Conservation (phyloP, 495 filamentous ascomycete genomes). For the Aspergillus biplanus region DNA sequence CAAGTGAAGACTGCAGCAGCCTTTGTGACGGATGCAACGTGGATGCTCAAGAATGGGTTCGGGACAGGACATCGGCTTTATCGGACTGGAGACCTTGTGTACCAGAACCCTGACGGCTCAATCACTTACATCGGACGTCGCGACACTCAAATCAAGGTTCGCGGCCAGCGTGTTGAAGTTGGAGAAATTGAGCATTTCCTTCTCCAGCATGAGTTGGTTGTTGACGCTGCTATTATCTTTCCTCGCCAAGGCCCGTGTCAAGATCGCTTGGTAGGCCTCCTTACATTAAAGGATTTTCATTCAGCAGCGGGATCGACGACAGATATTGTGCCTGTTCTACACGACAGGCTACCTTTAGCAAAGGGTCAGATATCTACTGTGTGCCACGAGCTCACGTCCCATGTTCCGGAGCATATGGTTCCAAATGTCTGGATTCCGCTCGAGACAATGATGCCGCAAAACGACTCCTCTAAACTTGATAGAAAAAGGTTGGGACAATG, state of each 20-base stretch:
- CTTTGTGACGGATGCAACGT: conserved; percentile 52
- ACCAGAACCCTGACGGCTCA: conserved; percentile 34
- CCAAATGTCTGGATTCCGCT: conserved; percentile 29
- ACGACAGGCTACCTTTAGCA: conserved; percentile 3
- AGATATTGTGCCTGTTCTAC: conserved; percentile 5
- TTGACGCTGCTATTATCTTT: conserved; percentile 21
- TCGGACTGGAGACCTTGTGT: conserved; percentile 49
- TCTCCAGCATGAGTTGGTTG: conserved; percentile 12
- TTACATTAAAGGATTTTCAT: conserved; percentile 12
- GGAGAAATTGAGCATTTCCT: conserved; percentile 41
- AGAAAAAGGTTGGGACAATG: conserved; percentile 25
- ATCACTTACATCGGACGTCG: conserved; percentile 47
- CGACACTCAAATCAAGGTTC: conserved; percentile 52
- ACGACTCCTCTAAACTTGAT: conserved; percentile 46
- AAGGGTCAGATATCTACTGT: conserved; percentile 5
- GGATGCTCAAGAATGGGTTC: conserved; percentile 29
- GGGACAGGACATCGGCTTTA: conserved; percentile 41
- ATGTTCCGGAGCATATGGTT: conserved; percentile 29
- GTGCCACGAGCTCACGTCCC: conserved; percentile 6
- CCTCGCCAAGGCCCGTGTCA: conserved; percentile 15
- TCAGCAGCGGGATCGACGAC: neutral
- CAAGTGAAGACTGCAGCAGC: conserved; percentile 42
- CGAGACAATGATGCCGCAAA: conserved; percentile 36
- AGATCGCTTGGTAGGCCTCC: conserved; percentile 16
- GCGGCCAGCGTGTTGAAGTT: conserved; percentile 50